These are phyloP conservation scores for Scleroderma bovista DNA, from an alignment of 768 basidiomycete species.

Conservation along the genomic window DNA sequence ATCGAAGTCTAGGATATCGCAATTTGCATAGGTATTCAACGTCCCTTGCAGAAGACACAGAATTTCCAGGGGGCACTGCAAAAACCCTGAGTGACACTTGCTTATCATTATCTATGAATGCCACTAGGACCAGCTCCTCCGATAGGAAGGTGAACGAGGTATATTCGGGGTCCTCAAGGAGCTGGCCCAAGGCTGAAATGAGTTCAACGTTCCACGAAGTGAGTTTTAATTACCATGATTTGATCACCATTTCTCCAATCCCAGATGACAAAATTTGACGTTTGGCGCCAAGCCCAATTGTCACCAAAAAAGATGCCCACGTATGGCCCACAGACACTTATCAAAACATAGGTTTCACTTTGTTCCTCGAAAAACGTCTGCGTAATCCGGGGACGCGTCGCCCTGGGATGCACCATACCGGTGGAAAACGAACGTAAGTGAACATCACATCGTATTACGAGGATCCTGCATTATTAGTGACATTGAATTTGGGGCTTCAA, in stretches of 20 bases:
- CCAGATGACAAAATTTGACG: conserved; percentile 25
- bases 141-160: conserved; percentile 32
- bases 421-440: conserved; percentile 25
- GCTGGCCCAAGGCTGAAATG: conserved; percentile 9
- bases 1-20: conserved; percentile 18
- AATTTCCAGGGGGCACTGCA: conserved; percentile 5
- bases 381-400: conserved; percentile 10
- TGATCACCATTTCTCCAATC: conserved; percentile 30
- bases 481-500: conserved; percentile 3
- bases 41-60: conserved; percentile 6
- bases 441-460: conserved; percentile 19
- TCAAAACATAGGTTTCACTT: conserved; percentile 14
- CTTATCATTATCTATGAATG: conserved; percentile 5
- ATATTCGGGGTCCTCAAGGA: conserved; percentile 14
- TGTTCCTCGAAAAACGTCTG: conserved; percentile 3
- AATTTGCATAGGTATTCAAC: conserved; percentile 22
- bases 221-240: conserved; percentile 16
- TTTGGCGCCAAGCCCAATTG: conserved; percentile 1
- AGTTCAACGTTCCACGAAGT: conserved; percentile 4
- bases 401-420: conserved; percentile 23
- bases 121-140: conserved; percentile 23
- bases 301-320: conserved; percentile 24
- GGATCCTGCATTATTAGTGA: background rate
- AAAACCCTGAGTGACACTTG: conserved; percentile 15
- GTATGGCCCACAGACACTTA: too few species aligned